Base-by-base conservation (phyloP, 257 asterid genomes). In the Coffea eugenioides region DNA sequence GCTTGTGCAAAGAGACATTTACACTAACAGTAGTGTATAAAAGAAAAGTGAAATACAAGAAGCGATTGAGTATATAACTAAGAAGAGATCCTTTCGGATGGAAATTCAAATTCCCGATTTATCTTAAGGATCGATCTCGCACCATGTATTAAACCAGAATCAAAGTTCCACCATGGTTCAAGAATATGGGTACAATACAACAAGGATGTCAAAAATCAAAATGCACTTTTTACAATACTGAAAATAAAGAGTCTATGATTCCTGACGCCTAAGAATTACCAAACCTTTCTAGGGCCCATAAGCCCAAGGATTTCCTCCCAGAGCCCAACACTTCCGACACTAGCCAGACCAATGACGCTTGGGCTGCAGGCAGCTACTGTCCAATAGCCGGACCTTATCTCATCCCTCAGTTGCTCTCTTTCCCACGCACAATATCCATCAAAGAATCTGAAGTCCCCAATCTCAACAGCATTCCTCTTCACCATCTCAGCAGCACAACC, bases 381-480 rank as follows among this genome's bases (percentile, higher is more conserved):
- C 98, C 98, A 95, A 84, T 88, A 93, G 5, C 97, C 93, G 31
- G 95, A 91, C 87, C 90, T 83, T 45, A 91, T 92, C 91, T 93
- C 99, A 73, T 86, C 91, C 72, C 88, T 85, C 54, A 92, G 69
- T 78, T 91, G 97, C n/a, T 85, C 89, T 80, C 76, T 91, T 36
- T 89, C 95, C 98, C 97, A 93, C 0, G 90, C 96, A 84, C 98
- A 93, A 52, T 89, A 95, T 12, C 98, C 99, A 84, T 95, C 94
- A 69, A 88, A 93, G 88, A 95, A 91, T 76, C 93, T 87, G 71
- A 95, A 90, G 8, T 90, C 91, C n/a, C 74, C 90, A 0, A 79
- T 85, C n/a, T 73, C 87, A 46, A 91, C 88, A 49, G 73, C 86
- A 31, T 84, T 79, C 83, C 97, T 90, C 81, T 90, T 89, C 86